Base-by-base conservation (phyloP, 2,329 filamentous ascomycete genomes). In the Neurospora sp. region DNA sequence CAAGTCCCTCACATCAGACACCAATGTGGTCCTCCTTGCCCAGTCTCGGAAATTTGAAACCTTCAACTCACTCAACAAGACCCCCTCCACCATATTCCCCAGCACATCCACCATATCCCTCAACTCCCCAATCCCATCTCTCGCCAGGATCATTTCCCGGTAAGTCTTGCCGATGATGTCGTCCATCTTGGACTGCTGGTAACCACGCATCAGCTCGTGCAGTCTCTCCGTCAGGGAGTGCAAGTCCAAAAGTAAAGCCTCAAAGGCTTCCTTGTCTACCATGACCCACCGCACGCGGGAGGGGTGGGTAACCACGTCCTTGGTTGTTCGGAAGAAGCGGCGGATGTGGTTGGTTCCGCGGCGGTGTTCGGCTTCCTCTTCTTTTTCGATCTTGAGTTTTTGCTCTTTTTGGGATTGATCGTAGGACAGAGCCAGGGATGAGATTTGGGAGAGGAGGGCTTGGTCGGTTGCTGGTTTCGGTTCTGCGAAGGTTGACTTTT, bases 111-210 rank as follows among this genome's bases (percentile, higher is more conserved):
- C 42, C 73, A 76, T 76, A 66, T 72, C 72, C 23, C 68, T 66
- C 4, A 76, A 67, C 7, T 75, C 74, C 28, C 74, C 68, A 13
- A 76, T 70, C 13, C 73, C 71, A 66, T 76, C 74, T 1, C 75
- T 69, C 10, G 74, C 71, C 8, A 76, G 66, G 11, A 76, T 73
- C 74, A 76, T 75, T 68, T 76, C 75, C 1, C 75, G 70, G 67
- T 76, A 75, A 0, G 74, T 76, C 68, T 73, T 76, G 68, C 73
- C 74, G 1, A 73, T 75, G 58, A 76, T 76, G 23, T 74, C 73
- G 42, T 75, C 74, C 28, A 76, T 74, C 17, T 71, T 69, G 66
- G 70, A 67, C 33, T 73, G 72, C 2, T 71, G 73, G 43, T 74
- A 67, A 36, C 69, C 69, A 3, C 73, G 42, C 72, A 75, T 76